Evolutionary conservation across 495 filamentous ascomycete genomes (phyloP).

Genomic region (Penicillium soppii): DNA sequence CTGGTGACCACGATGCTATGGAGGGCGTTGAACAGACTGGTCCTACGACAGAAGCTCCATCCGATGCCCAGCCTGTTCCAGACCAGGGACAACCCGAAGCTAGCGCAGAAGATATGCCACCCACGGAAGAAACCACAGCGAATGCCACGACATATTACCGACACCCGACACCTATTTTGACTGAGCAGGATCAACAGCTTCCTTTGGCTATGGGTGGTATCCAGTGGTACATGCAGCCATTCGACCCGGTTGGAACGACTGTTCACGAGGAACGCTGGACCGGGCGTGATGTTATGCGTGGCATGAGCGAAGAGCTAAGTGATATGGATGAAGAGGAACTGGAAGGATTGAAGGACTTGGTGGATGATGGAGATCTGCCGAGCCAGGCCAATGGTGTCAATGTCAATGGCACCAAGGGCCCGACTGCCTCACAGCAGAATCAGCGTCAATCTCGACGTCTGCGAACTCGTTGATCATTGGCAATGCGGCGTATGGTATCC

Average conservation of each 20-base stretch:
- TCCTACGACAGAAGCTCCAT: not conserved
- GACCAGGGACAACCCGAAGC: constrained; percentile 5
- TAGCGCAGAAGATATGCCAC: constrained; percentile 12
- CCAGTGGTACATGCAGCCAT: constrained; percentile 84
- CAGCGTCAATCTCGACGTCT: constrained; percentile 41
- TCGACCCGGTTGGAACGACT: constrained; percentile 75
- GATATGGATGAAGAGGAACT: constrained; percentile 83
- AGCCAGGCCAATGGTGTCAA: not conserved
- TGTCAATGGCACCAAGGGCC: not conserved
- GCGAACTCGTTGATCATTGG: constrained; percentile 30
- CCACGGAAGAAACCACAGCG: constrained; percentile 10
- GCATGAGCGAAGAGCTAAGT: constrained; percentile 81
- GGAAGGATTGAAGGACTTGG: constrained; percentile 56
- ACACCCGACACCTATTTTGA: constrained; percentile 25
- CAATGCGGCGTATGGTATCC: constrained; percentile 15
- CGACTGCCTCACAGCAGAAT: constrained; percentile 21
- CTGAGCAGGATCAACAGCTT: constrained; percentile 50
- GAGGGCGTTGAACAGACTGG: constrained; percentile 20
- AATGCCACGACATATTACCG: constrained; percentile 14
- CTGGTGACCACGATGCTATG: constrained; percentile 13
- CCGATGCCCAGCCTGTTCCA: constrained; percentile 2
- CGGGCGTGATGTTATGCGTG: constrained; percentile 70
- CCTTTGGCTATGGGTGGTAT: constrained; percentile 70
- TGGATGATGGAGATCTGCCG: constrained; percentile 41
- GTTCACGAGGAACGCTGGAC: constrained; percentile 76